Evolutionary conservation across 2,329 filamentous ascomycete species (phyloP), one percentile per base, ranked within the genome.

Genomic region (Didymella keratinophila): DNA sequence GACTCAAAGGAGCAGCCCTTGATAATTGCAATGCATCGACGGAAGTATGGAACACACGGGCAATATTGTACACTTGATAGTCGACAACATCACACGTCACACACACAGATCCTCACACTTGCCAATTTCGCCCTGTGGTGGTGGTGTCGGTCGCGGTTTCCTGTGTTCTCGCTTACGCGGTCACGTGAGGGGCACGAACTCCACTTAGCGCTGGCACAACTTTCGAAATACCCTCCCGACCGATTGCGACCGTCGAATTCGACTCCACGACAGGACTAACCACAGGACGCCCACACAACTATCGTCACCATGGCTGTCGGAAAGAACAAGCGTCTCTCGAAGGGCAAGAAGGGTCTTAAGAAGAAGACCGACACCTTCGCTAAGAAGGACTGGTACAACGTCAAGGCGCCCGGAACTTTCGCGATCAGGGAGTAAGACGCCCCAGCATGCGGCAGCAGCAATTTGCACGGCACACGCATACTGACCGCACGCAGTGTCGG

Each of bases 311-410:
- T 92, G 89, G 89, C 89, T 86, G 89, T 92, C 82, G 89, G 89
- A 86, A 92, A 92, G 92, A 99, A 99, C 90, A 99, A 99, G 93
- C 93, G 95, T 88, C 89, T 99, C 86, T 98, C 95, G 72, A 99
- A 99, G 89, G 95, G 95, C 86, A 99, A 98, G 92, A 99, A 99
- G 89, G 94, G 95, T 83, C 87, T 98, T 81, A 98, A 98, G 92
- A 98, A 99, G 94, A 94, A 94, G 86, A 94, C 93, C 78, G 95
- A 99, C 83, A 94, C 95, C 78, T 98, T 98, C 87, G 88, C 93
- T 78, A 91, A 94, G 81, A 99, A 99, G 88, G 95, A 98, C 82
- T 98, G 96, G 92, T 99, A 93, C 86, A 91, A 90, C 78, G 89
- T 99, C 84, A 98, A 98, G 92, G 94, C 95, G 62, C 95, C 95